phyloP scores from a whole-genome alignment of 345 rosid genomes.

The Gossypium turneri region DNA sequence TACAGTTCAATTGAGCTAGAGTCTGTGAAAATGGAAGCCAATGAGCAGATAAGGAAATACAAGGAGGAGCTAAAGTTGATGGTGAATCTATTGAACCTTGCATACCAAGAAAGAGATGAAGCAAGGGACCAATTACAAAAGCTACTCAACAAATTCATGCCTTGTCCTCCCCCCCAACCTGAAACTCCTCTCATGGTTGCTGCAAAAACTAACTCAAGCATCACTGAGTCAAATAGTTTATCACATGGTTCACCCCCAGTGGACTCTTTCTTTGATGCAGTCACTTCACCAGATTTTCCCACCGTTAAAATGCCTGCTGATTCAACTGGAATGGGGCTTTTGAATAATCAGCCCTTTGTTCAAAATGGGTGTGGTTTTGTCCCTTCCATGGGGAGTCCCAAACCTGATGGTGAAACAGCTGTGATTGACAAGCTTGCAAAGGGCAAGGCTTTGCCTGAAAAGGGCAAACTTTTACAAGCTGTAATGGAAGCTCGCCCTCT shows the following conservation, averaged over 20 bases:
- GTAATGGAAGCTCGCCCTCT: constrained; percentile 80
- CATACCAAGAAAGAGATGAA: constrained; percentile 79
- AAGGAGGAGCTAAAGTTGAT: constrained; percentile 44
- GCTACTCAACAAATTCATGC: constrained; percentile 37
- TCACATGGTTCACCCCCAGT: constrained; percentile 71
- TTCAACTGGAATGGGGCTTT: constrained; percentile 25
- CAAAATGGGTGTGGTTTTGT: constrained; percentile 19
- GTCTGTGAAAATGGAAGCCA: constrained; percentile 52
- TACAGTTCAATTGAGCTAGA: constrained; percentile 56
- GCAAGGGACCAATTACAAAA: constrained; percentile 62
- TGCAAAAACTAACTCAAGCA: constrained; percentile 62
- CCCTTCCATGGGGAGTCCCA: constrained; percentile 3
- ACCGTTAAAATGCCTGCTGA: constrained; percentile 44
- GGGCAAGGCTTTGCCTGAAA: constrained; percentile 57
- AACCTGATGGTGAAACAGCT: constrained; percentile 32
- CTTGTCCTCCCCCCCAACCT: constrained; percentile 23
- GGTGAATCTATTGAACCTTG: constrained; percentile 48
- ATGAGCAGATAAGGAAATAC: constrained; percentile 50
- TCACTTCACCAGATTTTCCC: constrained; percentile 65
- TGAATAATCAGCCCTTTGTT: constrained; percentile 23
- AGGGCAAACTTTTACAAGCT: constrained; percentile 67
- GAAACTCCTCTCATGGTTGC: constrained; percentile 26
- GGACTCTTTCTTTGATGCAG: constrained; percentile 66
- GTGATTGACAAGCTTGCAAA: constrained; percentile 45
- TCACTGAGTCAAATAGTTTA: constrained; percentile 70